These are phyloP conservation scores for Ploettnerulaceae sp. DNA, from an alignment of 2,329 filamentous ascomycete species.

Conservation along the genomic window DNA sequence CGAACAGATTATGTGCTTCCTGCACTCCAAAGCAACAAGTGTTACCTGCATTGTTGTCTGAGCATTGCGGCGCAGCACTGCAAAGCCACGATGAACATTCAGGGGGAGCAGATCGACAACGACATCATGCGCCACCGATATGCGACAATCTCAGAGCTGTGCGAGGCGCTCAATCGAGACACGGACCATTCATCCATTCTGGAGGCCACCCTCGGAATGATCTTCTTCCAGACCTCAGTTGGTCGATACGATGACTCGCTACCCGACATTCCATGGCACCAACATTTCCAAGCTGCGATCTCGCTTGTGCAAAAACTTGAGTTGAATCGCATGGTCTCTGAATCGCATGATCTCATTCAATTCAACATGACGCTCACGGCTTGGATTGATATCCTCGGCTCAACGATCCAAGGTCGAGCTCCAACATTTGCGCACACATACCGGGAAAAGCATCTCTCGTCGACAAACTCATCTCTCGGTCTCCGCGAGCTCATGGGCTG, in stretches of 20 bases:
- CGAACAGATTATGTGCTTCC: slow-evolving; percentile 79
- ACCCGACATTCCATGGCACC: slow-evolving; percentile 92
- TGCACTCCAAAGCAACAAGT: slow-evolving; percentile 84
- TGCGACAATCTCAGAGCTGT: slow-evolving; percentile 80
- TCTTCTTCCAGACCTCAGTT: slow-evolving; percentile 92
- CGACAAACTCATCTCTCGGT: slow-evolving; percentile 56
- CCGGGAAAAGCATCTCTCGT: slow-evolving; percentile 82
- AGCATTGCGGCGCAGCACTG: slow-evolving; percentile 89
- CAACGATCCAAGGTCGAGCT: slow-evolving; percentile 82
- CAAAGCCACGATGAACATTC: slow-evolving; percentile 67
- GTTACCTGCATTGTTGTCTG: slow-evolving; percentile 91
- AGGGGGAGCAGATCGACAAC: slow-evolving; percentile 71
- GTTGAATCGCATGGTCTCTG: slow-evolving; percentile 62
- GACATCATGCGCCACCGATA: slow-evolving; percentile 92
- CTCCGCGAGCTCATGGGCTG: slow-evolving; percentile 95
- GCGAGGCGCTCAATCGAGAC: slow-evolving; percentile 73
- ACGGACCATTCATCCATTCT: slow-evolving; percentile 82
- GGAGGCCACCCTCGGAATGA: slow-evolving; percentile 89
- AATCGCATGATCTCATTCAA: slow-evolving; percentile 43
- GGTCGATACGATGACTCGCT: slow-evolving; percentile 79
- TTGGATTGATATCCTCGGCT: slow-evolving; percentile 96
- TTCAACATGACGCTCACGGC: slow-evolving; percentile 94
- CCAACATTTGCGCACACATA: slow-evolving; percentile 94
- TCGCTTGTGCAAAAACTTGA: slow-evolving; percentile 82
- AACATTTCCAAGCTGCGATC: slow-evolving; percentile 89